Evolutionary conservation across 352 stramenopile species (phyloP), one percentile per base, ranked within the genome.

Genomic region (Phytophthora pluvialis): DNA sequence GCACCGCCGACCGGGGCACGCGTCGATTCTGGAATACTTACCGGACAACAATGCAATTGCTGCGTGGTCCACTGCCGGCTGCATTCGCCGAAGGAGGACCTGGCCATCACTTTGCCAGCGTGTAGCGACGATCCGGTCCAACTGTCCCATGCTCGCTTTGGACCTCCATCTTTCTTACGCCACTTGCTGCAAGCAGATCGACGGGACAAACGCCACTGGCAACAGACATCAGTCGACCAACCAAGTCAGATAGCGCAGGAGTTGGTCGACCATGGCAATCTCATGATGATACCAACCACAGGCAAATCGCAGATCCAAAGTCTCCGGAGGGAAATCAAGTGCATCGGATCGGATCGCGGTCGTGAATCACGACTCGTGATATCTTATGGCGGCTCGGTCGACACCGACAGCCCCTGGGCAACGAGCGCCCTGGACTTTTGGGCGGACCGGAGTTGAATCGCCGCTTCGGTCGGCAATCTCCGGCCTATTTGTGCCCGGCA

Each of bases 221-320:
- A 32, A 33, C 21, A 29, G 16, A 12, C 39, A 28, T 51, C 21
- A 28, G 16, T n/a, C 21, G 21, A 33, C 55, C 55, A 63, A 50
- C 44, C 36, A 64, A 58, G 33, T 44, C 25, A 29, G 57, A 65
- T 59, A 50, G 57, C 28, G 12, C 18, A 13, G 26, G 39, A 65
- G 28, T 33, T 33, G 26, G 18, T 26, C 26, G 32, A 18, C n/a
- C 10, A 11, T 53, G 46, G 16, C 11, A 53, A 51, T 35, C 44
- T 21, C 36, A n/a, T 13, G n/a, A n/a, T 21, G 36, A 59, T 36
- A 39, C 51, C 44, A 51, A 36, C 18, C 11, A 5, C 13, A 5
- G 11, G 40, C 53, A 49, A 52, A 40, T 35, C 32, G 28, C 18
- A n/a, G 42, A 49, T 46, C 45, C 11, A 50, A 50, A 57, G 36